Evolutionary conservation across 2,329 filamentous ascomycete species (phyloP), one percentile per base, ranked within the genome.

Genomic region (Apiospora arundinis): DNA sequence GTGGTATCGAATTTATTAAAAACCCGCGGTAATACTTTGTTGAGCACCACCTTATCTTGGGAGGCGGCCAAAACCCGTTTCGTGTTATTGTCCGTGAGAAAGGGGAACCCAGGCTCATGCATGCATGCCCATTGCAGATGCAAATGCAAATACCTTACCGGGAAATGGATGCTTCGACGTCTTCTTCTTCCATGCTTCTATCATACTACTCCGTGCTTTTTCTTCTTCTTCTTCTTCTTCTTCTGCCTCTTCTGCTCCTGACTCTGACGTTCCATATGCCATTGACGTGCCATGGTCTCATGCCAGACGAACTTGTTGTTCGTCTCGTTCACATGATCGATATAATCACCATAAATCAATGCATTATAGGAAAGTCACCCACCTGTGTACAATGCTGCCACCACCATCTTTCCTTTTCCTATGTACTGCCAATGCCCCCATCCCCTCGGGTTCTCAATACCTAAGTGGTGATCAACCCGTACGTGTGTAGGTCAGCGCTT

Each of bases 231-330:
- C 25, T 56, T 2, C 49, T 32, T 11, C 49, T 56, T n/a, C n/a
- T n/a, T n/a, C n/a, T 32, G 42, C 9, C 21, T 32, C 23, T 5
- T 16, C 49, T 32, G 32, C 25, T 18, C 28, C 12, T 21, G 4
- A 16, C 32, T 3, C 52, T n/a, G 4, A 28, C 37, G 16, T 60
- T 28, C 16, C 25, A 16, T 37, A 60, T 60, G 52, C 52, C 52
- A 60, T 60, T 60, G 52, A 60, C 52, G 28, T 60, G 28, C 52
- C 52, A 21, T 18, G 18, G 52, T 60, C 52, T n/a, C 28, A 60
- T 21, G 56, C 56, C 56, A 63, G 56, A 63, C 32, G 56, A 63
- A 63, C 56, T 18, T 28, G 32, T n/a, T 37, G 56, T 63, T 63
- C 56, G 21, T 63, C 56, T 63, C 28, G 56, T 63, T 40, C 56